Evolutionary conservation across 768 basidiomycete genomes (phyloP).

Genomic region (Glaciozyma martinii): DNA sequence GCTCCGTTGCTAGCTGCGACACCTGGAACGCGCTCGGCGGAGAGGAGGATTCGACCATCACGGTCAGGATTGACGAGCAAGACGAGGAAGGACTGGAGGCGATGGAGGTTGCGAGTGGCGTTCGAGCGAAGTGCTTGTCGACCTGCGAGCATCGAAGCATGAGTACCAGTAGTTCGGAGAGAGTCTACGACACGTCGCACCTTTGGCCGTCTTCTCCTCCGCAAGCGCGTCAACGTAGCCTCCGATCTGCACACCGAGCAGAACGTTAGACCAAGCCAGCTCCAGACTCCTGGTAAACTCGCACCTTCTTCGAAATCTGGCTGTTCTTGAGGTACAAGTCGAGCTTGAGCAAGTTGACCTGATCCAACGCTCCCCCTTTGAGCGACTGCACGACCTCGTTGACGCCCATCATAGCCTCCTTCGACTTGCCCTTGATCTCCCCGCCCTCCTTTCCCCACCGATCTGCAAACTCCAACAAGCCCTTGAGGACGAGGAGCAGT

Average conservation of each 20-base stretch:
- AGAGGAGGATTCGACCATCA: conserved; percentile 39
- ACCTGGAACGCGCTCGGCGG: background rate
- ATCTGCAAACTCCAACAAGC: conserved; percentile 14
- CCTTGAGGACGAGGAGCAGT: conserved; percentile 59
- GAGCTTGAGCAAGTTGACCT: conserved; percentile 32
- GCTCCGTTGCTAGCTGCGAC: background rate
- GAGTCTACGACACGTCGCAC: background rate
- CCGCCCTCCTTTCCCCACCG: conserved; percentile 30
- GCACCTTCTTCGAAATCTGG: conserved; percentile 55
- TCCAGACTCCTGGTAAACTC: too few species aligned
- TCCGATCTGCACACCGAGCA: conserved; percentile 57
- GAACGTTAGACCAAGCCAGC: background rate
- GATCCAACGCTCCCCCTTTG: conserved; percentile 64
- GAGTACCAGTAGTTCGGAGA: background rate
- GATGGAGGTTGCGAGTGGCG: conserved; percentile 24
- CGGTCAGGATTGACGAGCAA: conserved; percentile 48
- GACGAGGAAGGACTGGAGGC: conserved; percentile 31
- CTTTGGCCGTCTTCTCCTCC: conserved; percentile 16
- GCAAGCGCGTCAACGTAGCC: conserved; percentile 56
- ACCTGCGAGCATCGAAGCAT: background rate
- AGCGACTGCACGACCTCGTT: conserved; percentile 49
- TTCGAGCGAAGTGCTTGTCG: conserved; percentile 19
- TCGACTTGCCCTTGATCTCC: conserved; percentile 44
- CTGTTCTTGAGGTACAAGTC: conserved; percentile 55
- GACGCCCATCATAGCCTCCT: conserved; percentile 58